Conservation (phyloP, 805 yeast genomes). For the Yamadazyma nakazawae region DNA sequence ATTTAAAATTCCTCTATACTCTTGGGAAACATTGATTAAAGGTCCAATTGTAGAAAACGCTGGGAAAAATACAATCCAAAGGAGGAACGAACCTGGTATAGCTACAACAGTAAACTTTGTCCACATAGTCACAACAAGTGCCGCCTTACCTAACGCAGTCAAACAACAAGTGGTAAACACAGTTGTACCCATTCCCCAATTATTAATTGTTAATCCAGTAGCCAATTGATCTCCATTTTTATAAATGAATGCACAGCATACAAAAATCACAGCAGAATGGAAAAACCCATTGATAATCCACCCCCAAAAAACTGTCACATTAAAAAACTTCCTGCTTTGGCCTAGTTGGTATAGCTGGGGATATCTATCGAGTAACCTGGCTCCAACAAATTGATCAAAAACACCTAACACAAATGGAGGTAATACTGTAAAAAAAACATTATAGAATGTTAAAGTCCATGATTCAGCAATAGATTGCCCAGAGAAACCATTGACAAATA, state of each 20-base stretch:
- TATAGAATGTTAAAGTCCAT: slow-evolving; percentile 96
- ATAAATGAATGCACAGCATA: slow-evolving; percentile 69
- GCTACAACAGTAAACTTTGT: slow-evolving; percentile 89
- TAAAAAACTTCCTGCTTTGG: slow-evolving; percentile 82
- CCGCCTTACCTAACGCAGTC: slow-evolving; percentile 94
- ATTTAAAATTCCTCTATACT: slow-evolving; percentile 74
- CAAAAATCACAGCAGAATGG: slow-evolving; percentile 82
- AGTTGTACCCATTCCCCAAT: slow-evolving; percentile 95
- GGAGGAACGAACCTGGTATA: slow-evolving; percentile 85
- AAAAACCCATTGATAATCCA: slow-evolving; percentile 96
- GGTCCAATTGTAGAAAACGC: slow-evolving; percentile 86
- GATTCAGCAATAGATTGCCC: slow-evolving; percentile 97
- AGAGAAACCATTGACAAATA: slow-evolving; percentile 84
- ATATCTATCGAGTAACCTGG: slow-evolving; percentile 82
- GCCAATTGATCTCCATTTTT: slow-evolving; percentile 61
- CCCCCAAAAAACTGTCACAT: slow-evolving; percentile 91
- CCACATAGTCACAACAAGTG: slow-evolving; percentile 88
- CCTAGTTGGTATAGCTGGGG: slow-evolving; percentile 93
- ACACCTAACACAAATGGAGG: slow-evolving; percentile 97
- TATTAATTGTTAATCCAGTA: slow-evolving; percentile 72
- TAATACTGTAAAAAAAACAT: slow-evolving; percentile 87
- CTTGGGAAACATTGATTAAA: slow-evolving; percentile 71
- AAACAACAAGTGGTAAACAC: slow-evolving; percentile 81
- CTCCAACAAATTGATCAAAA: slow-evolving; percentile 93
- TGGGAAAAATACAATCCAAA: slow-evolving; percentile 89